Conservation (phyloP, 805 yeast species). For the Yamadazyma scolyti region DNA sequence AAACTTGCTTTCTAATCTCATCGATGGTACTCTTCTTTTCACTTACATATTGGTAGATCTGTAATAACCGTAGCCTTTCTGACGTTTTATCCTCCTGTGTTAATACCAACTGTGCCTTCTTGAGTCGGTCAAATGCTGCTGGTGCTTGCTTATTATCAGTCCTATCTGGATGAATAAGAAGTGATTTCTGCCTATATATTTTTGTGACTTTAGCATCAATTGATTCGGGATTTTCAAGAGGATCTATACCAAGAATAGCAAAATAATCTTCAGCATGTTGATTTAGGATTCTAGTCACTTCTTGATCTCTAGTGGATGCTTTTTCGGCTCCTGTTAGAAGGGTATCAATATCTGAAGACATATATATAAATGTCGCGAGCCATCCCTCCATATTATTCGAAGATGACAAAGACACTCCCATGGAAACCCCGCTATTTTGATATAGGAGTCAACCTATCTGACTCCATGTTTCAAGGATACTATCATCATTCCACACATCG, state of each 20-base stretch:
- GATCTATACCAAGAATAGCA: slow-evolving; percentile 39
- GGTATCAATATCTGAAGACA: slow-evolving; percentile 9
- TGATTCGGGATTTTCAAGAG: slow-evolving; percentile 17
- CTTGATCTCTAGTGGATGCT: slow-evolving; percentile 41
- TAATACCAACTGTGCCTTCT: slow-evolving; percentile 46
- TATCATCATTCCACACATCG: slow-evolving; percentile 59
- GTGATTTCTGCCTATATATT: slow-evolving; percentile 53
- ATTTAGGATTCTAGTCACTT: slow-evolving; percentile 50
- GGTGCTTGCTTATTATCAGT: slow-evolving; percentile 54
- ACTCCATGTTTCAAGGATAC: slow-evolving; percentile 78
- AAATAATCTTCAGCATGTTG: slow-evolving; percentile 52
- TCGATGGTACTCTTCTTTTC: not conserved
- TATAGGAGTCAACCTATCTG: slow-evolving; percentile 75
- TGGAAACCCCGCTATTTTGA: slow-evolving; percentile 45
- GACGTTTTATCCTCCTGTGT: slow-evolving; percentile 11
- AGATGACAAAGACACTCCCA: slow-evolving; percentile 1
- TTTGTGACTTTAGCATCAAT: slow-evolving; percentile 40
- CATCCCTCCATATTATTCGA: slow-evolving; percentile 2
- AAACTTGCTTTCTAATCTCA: slow-evolving; percentile 38
- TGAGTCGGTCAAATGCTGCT: slow-evolving; percentile 57
- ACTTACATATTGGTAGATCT: slow-evolving; percentile 24
- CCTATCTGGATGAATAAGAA: slow-evolving; percentile 70
- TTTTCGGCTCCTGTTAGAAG: slow-evolving; percentile 15
- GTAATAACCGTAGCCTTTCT: slow-evolving; percentile 21
- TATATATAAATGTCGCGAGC: not conserved